phyloP scores from a whole-genome alignment of 2,329 filamentous ascomycete species.

The Elsinoe necatrix region DNA sequence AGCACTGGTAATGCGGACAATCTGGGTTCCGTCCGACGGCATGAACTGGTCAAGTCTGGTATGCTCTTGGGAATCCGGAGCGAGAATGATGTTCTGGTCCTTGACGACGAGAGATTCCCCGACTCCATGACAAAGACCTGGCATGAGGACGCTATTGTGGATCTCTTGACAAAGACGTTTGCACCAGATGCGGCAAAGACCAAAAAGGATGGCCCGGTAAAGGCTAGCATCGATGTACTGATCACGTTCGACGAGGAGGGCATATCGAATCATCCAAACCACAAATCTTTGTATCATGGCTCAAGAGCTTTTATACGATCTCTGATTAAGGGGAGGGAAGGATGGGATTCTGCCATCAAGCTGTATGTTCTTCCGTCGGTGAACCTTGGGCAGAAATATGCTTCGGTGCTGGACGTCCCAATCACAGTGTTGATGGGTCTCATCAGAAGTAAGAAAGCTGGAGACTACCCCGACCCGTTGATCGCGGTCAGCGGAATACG shows the following conservation, averaged over 20 bases:
- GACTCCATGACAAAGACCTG: constrained; percentile 81
- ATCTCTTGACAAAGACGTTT: constrained; percentile 64
- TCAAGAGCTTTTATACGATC: constrained; percentile 61
- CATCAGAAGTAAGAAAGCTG: constrained; percentile 41
- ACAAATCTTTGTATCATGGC: constrained; percentile 79
- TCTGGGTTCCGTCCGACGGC: constrained; percentile 70
- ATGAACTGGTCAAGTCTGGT: constrained; percentile 75
- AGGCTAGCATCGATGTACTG: constrained; percentile 63
- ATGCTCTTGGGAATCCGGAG: constrained; percentile 63
- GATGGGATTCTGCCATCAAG: constrained; percentile 64
- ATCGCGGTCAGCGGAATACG: constrained; percentile 62
- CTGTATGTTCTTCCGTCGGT: constrained; percentile 78
- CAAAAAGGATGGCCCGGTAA: constrained; percentile 37
- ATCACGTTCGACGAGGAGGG: constrained; percentile 83
- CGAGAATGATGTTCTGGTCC: constrained; percentile 73
- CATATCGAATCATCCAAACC: constrained; percentile 85
- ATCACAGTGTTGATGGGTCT: constrained; percentile 53
- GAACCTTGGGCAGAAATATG: constrained; percentile 70
- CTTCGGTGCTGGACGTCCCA: constrained; percentile 65
- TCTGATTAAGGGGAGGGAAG: constrained; percentile 55
- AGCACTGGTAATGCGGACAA: constrained; percentile 87
- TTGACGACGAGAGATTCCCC: constrained; percentile 72
- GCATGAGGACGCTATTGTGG: constrained; percentile 61
- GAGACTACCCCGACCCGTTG: constrained; percentile 47
- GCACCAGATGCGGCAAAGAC: constrained; percentile 49